Evolutionary conservation across 805 yeast species (phyloP).

Genomic region (Wickerhamomyces strasburgensis): DNA sequence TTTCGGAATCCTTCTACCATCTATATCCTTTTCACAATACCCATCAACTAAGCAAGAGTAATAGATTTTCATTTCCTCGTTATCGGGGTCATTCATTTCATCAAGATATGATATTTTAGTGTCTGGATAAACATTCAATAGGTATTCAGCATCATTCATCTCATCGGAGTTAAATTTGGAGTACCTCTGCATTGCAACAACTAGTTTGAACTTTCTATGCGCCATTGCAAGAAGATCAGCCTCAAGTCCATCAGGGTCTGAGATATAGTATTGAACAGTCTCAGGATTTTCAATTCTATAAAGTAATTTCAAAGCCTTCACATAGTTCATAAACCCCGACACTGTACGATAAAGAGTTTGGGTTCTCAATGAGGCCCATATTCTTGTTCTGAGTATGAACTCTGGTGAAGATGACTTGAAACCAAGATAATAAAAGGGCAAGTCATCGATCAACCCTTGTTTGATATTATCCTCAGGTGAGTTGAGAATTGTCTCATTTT

Average conservation of each 20-base stretch:
- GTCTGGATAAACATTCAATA: constrained; percentile 71
- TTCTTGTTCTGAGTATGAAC: constrained; percentile 63
- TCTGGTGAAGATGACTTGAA: constrained; percentile 63
- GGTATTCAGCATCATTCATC: constrained; percentile 56
- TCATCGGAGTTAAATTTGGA: constrained; percentile 63
- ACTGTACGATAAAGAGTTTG: constrained; percentile 82
- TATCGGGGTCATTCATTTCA: constrained; percentile 30
- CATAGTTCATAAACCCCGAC: constrained; percentile 79
- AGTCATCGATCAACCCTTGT: constrained; percentile 46
- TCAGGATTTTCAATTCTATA: constrained; percentile 63
- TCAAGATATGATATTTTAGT: constrained; percentile 51
- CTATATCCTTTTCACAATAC: constrained; percentile 46
- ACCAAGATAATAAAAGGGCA: constrained; percentile 70
- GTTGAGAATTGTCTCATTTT: constrained; percentile 31
- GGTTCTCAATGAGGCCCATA: constrained; percentile 82
- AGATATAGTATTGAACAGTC: constrained; percentile 38
- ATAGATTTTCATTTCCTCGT: constrained; percentile 26
- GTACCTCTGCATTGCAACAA: constrained; percentile 86
- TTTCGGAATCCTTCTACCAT: constrained; percentile 54
- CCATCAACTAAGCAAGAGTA: constrained; percentile 72
- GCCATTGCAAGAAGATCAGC: constrained; percentile 68
- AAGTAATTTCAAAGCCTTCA: constrained; percentile 64
- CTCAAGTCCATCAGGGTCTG: constrained; percentile 53
- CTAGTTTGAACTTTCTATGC: constrained; percentile 68
- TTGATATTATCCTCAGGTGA: constrained; percentile 29